Evolutionary conservation across 2,329 filamentous ascomycete genomes (phyloP), one percentile per base, ranked within the genome.

Genomic region (Clarireedia hainanense): DNA sequence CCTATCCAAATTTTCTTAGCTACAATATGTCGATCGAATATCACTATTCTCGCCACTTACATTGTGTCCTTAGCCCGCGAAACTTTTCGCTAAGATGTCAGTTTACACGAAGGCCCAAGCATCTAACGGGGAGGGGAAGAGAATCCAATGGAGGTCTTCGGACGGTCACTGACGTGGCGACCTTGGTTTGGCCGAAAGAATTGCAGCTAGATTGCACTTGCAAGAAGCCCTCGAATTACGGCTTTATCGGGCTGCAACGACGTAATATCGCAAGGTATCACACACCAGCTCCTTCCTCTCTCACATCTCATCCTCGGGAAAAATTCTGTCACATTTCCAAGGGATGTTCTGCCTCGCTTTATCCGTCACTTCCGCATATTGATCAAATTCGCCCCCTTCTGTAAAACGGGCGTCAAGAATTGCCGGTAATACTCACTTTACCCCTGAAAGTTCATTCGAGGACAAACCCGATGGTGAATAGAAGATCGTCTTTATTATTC

Each of bases 81-180:
- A 50, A n/a, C 30, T 34, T 50, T 45, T 47, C 24, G 50, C 57
- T 60, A 60, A 55, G 47, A 52, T 43, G 40, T 46, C 52, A 39
- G 45, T 53, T 40, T 52, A 56, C 48, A 39, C 53, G 40, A 45
- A 51, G 52, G 47, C 50, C 46, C 36, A 37, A 47, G 46, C 52
- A 55, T 26, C 15, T 55, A 55, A 49, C 50, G 60, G 59, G 53
- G 58, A 61, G 47, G 49, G 58, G 55, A 48, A 54, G 17, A 20
- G 34, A 60, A 63, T 58, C 61, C 58, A 65, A 63, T 62, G 56
- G 56, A 50, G 58, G 57, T 42, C 54, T 46, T 47, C 48, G 48
- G 47, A 51, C 36, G 53, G 53, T 45, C 55, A 64, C 61, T 65
- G 62, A 69, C 66, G 67, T 69, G 67, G 66, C 67, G 59, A 59